Base-by-base conservation (phyloP, 805 yeast species). In the Yarrowia sp. region DNA sequence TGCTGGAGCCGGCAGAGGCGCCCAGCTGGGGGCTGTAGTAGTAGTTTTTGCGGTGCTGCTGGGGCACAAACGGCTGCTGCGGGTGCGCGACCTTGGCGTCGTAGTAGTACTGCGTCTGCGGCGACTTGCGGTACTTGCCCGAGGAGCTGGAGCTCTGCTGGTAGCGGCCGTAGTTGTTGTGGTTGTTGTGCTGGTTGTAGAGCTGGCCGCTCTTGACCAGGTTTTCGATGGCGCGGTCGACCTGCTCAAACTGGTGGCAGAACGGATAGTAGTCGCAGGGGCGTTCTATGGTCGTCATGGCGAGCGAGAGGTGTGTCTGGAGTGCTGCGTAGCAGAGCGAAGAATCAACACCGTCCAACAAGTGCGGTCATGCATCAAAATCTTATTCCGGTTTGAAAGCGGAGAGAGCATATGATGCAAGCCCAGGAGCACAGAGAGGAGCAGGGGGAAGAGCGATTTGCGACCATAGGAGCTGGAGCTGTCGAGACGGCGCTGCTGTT, bases 201-300 rank as follows among this genome's bases (percentile, higher is more conserved):
- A 55, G 47, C 38, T 55, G 46, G 35, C 61, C 61, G 39, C 53
- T 31, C 42, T 58, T 58, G 53, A 33, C 62, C 13, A 58, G 55
- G 33, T 21, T 42, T 32, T 58, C 62, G 35, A 58, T 42, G 24
- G 62, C 53, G 10, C 53, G 53, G 53, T 58, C 62, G 9, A 58
- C 53, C 53, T 42, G 53, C 21, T 58, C 62, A 24, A 58, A 44
- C 53, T 58, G 62, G 42, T 32, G 53, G 16, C 62, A 41, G 35
- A 58, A 58, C 14, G 62, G 53, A n/a, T 58, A 33, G 33, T 41
- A 44, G 24, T 58, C 62, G 42, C 58, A 51, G 32, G 58, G 58
- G 22, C 58, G 58, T 18, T 51, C 58, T 51, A 51, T 51, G 42
- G 58, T 22, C 12, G 58, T 51, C 58, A 35, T 51, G 18, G 44